Evolutionary conservation across 2,329 filamentous ascomycete genomes (phyloP).

Genomic region (Geosmithia flava): DNA sequence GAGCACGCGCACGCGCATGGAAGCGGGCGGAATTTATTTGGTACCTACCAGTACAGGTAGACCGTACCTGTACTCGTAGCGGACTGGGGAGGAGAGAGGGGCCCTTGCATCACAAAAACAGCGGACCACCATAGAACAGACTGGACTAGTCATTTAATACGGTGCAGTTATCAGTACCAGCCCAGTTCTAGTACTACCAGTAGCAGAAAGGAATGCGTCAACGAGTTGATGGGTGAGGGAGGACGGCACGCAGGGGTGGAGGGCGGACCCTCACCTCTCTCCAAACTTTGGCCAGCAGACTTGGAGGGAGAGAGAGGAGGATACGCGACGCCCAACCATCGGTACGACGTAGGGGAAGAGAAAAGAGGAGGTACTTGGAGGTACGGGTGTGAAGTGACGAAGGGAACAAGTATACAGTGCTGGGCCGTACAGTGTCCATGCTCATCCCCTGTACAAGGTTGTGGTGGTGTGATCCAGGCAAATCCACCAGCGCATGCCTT

Average conservation of each 20-base stretch:
- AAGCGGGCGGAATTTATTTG: neutral
- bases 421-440: neutral
- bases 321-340: neutral
- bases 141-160: too few species aligned
- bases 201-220: neutral
- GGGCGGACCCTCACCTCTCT: too few species aligned
- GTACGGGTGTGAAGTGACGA: neutral
- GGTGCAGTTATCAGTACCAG: neutral
- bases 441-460: conserved; percentile 1
- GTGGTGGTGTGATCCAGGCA: conserved; percentile 1
- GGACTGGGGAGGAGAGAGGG: too few species aligned
- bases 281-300: neutral
- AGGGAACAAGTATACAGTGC: conserved; percentile 2
- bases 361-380: too few species aligned
- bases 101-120: too few species aligned
- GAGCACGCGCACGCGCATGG: neutral
- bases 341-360: too few species aligned
- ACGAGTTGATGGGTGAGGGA: neutral
- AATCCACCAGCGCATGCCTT: conserved; percentile 1
- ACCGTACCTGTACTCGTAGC: neutral
- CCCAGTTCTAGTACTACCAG: too few species aligned
- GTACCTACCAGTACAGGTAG: too few species aligned
- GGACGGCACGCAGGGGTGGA: neutral
- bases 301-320: neutral
- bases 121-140: too few species aligned